A percentile compares a stretch with the other conserved stretches of the same genome.
Evolutionary conservation across 768 basidiomycete species (phyloP).

Genomic region (Leccinum rimulosum): DNA sequence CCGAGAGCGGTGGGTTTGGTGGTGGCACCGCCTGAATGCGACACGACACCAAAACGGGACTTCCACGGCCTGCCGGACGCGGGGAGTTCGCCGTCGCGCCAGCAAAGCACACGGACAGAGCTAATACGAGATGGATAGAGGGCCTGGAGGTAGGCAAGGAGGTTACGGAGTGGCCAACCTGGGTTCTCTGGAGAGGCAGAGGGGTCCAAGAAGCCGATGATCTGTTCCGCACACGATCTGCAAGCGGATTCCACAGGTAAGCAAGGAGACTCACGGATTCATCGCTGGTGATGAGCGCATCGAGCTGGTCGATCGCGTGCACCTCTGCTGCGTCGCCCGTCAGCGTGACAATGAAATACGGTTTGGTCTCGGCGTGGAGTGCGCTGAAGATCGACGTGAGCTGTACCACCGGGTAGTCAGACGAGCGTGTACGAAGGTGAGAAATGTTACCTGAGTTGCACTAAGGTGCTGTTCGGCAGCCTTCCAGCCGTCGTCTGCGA

Average conservation of each 20-base stretch:
- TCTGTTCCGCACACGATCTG: conserved; percentile 32
- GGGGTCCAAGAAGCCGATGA: conserved; percentile 80
- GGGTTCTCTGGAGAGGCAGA: conserved; percentile 72
- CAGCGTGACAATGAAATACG: conserved; percentile 64
- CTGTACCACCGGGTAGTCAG: conserved; percentile 34
- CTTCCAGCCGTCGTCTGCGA: conserved; percentile 59
- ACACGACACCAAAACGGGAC: conserved; percentile 59
- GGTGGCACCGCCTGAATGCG: conserved; percentile 14
- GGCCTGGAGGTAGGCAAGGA: conserved; percentile 76
- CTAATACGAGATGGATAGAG: conserved; percentile 49
- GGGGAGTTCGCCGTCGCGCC: conserved; percentile 65
- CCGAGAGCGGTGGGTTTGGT: conserved; percentile 70
- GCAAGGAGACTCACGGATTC: conserved; percentile 40
- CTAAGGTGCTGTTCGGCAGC: conserved; percentile 45
- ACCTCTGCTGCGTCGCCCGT: conserved; percentile 38
- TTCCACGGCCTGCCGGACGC: conserved; percentile 45
- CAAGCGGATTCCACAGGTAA: neutral
- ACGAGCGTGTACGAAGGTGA: neutral
- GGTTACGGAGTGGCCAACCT: conserved; percentile 93
- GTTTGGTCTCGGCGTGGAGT: conserved; percentile 38
- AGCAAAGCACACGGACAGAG: conserved; percentile 66
- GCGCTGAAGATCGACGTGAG: conserved; percentile 52
- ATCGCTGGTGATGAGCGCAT: conserved; percentile 51
- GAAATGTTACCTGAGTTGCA: conserved; percentile 37
- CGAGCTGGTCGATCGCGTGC: conserved; percentile 55